Evolutionary conservation across 352 stramenopile genomes (phyloP), one percentile per base, ranked within the genome.

Genomic region (Phytophthora constricta): DNA sequence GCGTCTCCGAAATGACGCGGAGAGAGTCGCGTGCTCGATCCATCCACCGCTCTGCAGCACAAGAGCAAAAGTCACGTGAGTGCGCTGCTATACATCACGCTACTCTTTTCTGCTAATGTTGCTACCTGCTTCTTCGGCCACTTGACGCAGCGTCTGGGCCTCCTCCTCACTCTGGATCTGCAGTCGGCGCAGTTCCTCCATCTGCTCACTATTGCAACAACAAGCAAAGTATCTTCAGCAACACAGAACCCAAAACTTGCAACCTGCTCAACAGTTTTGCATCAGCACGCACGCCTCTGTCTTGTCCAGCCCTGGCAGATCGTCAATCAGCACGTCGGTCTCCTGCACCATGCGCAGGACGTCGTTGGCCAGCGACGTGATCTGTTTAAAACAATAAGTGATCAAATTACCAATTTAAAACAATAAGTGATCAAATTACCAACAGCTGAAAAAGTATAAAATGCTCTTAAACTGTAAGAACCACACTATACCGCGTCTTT

Each of bases 161-260:
- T 96, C 87, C 62, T 96, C 86, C 34, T 96, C 87, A 34, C 87
- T 93, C 62, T 93, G 72, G 45, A 96, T 84, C 69, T 96, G 87
- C 58, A 96, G 72, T 42, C 73, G 79, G 22, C 81, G 82, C 39
- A 96, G 58, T 57, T 93, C 85, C 57, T 94, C 87, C 34, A 93
- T 76, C 62, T 96, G 87, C 27, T 94, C 83, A 25, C 86, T 92
- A 20, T 22, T 69, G 5, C 33, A 49, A 11, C 19, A 20, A 42
- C 34, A 19, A 17, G 48, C 33, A 28, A 42, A 37, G 9, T 22
- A n/a, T 22, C 17, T 11, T 46, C 16, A 55, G 20, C 48, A 8
- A 31, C 16, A 33, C 25, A 49, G n/a, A n/a, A n/a, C n/a, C n/a
- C n/a, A n/a, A n/a, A n/a, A n/a, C n/a, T n/a, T n/a, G n/a, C n/a